Base-by-base conservation (phyloP, 2,329 filamentous ascomycete genomes). In the Zalaria obscura region DNA sequence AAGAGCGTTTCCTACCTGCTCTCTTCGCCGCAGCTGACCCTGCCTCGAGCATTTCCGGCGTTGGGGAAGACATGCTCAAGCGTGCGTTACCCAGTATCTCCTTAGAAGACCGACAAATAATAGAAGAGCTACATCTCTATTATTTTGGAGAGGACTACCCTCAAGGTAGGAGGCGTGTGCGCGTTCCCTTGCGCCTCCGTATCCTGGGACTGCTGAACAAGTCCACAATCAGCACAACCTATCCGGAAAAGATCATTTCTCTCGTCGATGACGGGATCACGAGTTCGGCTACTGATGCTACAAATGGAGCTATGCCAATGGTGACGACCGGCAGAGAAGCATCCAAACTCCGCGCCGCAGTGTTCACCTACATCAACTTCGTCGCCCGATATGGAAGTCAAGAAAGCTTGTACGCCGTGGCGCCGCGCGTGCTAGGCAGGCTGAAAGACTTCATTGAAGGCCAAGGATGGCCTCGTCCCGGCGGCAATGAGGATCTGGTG, bases 61-160 rank as follows among this genome's bases (percentile, higher is more conserved):
- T 85, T n/a, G 89, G 84, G 0, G 86, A 95, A 43, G 87, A 94
- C 52, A 75, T 93, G 38, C 62, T 96, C 48, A 98, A 95, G 61
- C 73, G 88, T 48, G 82, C 76, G 27, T 72, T 68, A 27, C 66
- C 75, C 6, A 67, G 76, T 2, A 73, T 83, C 5, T 77, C 83
- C 5, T 65, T 95, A 26, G 89, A 96, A 56, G 73, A 85, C 46
- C 52, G 67, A 6, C 50, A 58, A 1, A 60, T 87, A 2, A 69
- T 93, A 3, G 64, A 72, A 42, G 67, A 72, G 10, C 66, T 96
- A 2, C 88, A 87, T 51, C 62, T 70, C 3, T 70, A 87, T 2
- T 93, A 94, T 56, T 77, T 80, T 35, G 75, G 71, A n/a, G 67
- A 79, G 0, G 60, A 61, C 4, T 58, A 59, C 4, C 53, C 59